Percentiles rank a stretch among this genome's conserved stretches.
Evolutionary conservation across 2,329 filamentous ascomycete species (phyloP).

Genomic region (Fonsecaea monophora): DNA sequence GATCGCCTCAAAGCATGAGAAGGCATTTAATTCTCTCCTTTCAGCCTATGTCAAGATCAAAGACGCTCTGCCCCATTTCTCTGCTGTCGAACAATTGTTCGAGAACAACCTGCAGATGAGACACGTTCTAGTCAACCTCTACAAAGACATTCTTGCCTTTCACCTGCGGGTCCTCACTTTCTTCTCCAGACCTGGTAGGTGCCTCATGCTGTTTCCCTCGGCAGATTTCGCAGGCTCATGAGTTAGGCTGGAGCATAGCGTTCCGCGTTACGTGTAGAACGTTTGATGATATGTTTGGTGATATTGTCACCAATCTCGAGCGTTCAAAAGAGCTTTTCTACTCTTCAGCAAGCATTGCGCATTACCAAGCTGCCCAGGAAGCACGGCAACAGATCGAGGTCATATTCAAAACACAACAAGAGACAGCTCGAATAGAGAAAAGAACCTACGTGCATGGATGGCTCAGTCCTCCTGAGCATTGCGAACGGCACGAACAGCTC

Average conservation of each 20-base stretch:
- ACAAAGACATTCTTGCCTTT: conserved; percentile 2
- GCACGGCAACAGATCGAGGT: conserved; percentile 1
- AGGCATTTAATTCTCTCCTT: not conserved
- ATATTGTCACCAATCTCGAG: conserved; percentile 5
- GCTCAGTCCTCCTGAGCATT: not conserved
- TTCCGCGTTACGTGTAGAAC: not conserved
- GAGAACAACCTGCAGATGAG: not conserved
- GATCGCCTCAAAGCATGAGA: conserved; percentile 4
- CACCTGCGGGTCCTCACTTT: conserved; percentile 3
- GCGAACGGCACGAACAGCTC: conserved; percentile 1
- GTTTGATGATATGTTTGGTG: not conserved
- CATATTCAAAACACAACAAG: conserved; percentile 5
- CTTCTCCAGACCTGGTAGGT: conserved; percentile 4
- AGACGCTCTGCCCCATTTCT: not conserved
- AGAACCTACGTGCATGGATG: not conserved
- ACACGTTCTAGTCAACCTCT: conserved; percentile 3
- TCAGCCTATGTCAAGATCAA: conserved; percentile 5
- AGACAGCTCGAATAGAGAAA: not conserved
- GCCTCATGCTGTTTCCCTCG: not conserved
- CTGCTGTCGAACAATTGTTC: not conserved
- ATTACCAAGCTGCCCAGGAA: conserved; percentile 3
- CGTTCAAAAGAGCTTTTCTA: conserved; percentile 6
- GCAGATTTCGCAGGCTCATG: not conserved
- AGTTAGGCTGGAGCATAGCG: conserved; percentile 1
- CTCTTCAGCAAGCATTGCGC: conserved; percentile 7